Evolutionary conservation across 768 basidiomycete genomes (phyloP).

Genomic region (Naganishia vaughanmartiniae): DNA sequence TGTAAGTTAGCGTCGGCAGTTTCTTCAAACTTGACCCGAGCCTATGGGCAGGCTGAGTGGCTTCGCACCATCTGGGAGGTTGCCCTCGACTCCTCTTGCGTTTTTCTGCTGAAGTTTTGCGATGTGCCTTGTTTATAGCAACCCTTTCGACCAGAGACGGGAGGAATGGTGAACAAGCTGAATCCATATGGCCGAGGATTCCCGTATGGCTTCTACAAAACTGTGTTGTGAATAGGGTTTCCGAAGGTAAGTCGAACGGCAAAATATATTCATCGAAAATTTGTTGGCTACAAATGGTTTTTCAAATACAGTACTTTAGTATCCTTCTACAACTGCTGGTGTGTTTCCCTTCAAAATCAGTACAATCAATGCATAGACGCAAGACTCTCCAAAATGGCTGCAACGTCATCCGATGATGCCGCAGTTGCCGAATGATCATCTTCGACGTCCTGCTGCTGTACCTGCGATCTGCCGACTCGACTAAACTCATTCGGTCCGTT

Average conservation of each 20-base stretch:
- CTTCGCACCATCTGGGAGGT: background rate
- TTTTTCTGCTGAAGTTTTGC: no score
- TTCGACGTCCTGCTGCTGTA: constrained; percentile 3
- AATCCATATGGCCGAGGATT: constrained; percentile 28
- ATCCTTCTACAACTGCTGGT: background rate
- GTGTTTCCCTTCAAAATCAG: background rate
- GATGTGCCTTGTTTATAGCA: constrained; percentile 8
- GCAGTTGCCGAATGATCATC: background rate
- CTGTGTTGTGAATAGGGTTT: background rate
- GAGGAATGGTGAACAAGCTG: constrained; percentile 31
- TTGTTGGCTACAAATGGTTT: constrained; percentile 1
- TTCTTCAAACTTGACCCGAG: background rate
- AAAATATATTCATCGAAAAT: background rate
- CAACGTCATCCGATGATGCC: constrained; percentile 38
- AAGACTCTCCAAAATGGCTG: constrained; percentile 41
- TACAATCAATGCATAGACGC: constrained; percentile 37
- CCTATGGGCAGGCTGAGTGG: background rate
- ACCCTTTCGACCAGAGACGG: constrained; percentile 26
- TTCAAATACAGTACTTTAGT: background rate
- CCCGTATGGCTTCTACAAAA: constrained; percentile 23
- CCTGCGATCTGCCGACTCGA: constrained; percentile 15
- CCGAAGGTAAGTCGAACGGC: background rate
- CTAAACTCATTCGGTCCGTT: constrained; percentile 31
- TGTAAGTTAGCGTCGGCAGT: background rate
- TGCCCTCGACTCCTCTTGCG: background rate